Evolutionary conservation across 75 land plant species (phyloP).

Genomic region (Picea sitchensis): DNA sequence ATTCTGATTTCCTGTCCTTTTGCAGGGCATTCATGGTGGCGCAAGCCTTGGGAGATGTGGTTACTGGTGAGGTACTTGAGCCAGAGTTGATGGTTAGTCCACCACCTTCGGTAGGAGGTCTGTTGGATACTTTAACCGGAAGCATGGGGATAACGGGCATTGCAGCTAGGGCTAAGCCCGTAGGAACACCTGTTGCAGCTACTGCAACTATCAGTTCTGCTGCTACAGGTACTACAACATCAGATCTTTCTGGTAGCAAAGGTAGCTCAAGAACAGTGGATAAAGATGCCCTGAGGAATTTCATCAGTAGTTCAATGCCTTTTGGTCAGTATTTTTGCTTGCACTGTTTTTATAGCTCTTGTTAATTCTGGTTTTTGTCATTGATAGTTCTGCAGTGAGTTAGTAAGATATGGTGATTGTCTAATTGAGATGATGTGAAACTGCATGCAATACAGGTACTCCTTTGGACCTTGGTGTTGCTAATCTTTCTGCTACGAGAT

Average conservation of each 20-base stretch:
- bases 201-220: conserved; percentile 50
- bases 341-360: neutral
- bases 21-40: conserved; percentile 85
- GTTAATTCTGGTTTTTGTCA: neutral
- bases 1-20: neutral
- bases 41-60: conserved; percentile 77
- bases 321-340: conserved; percentile 70
- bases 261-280: conserved; percentile 58
- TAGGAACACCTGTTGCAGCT: conserved; percentile 64
- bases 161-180: conserved; percentile 86
- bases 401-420: conserved; percentile 1
- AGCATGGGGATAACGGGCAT: conserved; percentile 80
- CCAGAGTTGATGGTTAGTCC: conserved; percentile 78
- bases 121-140: conserved; percentile 88
- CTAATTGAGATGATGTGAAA: conserved; percentile 1
- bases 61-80: conserved; percentile 71
- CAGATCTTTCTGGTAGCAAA: conserved; percentile 45
- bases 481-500: conserved; percentile 58
- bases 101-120: conserved; percentile 79
- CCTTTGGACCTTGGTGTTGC: conserved; percentile 76
- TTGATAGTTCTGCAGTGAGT: neutral
- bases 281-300: conserved; percentile 71
- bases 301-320: conserved; percentile 90
- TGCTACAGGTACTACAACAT: conserved; percentile 43
- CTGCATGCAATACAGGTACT: conserved; percentile 48